These are phyloP conservation scores for Psilocybe sp. DNA, from an alignment of 768 basidiomycete genomes.

Conservation along the genomic window DNA sequence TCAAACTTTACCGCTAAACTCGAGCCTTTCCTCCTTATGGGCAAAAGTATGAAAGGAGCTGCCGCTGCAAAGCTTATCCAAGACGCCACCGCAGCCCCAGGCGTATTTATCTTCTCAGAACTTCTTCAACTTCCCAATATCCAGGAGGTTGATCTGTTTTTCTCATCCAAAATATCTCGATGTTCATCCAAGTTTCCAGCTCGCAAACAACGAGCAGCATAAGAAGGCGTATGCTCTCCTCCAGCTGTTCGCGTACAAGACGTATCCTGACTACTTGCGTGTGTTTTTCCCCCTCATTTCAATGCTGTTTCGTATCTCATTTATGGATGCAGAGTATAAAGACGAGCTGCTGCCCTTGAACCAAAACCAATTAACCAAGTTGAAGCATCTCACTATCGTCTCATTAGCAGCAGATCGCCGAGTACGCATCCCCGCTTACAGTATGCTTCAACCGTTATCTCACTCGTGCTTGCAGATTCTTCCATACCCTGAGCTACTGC, in stretches of 20 bases:
- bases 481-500: slow-evolving; percentile 71
- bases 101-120: slow-evolving; percentile 91
- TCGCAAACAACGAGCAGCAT: slow-evolving; percentile 64
- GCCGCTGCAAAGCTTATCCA: slow-evolving; percentile 86
- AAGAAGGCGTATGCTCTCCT: slow-evolving; percentile 61
- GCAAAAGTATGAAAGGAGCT: slow-evolving; percentile 88
- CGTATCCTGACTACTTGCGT: slow-evolving; percentile 83
- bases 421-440: slow-evolving; percentile 40
- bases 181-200: slow-evolving; percentile 37
- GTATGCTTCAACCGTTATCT: not conserved
- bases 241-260: slow-evolving; percentile 88
- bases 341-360: slow-evolving; percentile 66
- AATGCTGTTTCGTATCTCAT: not conserved
- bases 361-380: slow-evolving; percentile 73
- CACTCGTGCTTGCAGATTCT: slow-evolving; percentile 54
- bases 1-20: slow-evolving; percentile 66
- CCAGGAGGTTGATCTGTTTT: slow-evolving; percentile 57
- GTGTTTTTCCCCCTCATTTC: slow-evolving; percentile 16
- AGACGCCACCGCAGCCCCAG: slow-evolving; percentile 85
- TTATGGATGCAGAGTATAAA: slow-evolving; percentile 53
- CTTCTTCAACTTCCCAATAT: slow-evolving; percentile 81
- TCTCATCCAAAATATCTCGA: not conserved
- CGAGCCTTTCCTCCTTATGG: slow-evolving; percentile 90
- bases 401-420: slow-evolving; percentile 75
- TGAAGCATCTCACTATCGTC: slow-evolving; percentile 92